Evolutionary conservation across 257 asterid species (phyloP).

Genomic region (Forsythia suspensa): DNA sequence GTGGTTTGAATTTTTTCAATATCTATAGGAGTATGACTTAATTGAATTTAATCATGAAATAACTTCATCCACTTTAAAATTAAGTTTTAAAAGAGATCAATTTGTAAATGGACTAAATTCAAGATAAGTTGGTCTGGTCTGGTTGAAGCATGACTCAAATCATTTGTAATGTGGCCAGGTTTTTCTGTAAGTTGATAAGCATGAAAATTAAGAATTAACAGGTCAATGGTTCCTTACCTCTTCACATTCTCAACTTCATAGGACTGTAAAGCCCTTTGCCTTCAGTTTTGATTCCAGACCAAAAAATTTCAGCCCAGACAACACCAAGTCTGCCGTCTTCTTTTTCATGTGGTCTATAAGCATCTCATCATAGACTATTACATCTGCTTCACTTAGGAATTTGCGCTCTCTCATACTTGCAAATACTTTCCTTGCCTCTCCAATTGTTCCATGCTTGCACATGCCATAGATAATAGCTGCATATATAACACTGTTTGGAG

Average conservation of each 20-base stretch:
- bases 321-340: constrained; percentile 75
- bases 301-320: constrained; percentile 83
- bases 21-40: background rate
- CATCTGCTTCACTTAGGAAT: constrained; percentile 67
- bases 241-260: constrained; percentile 41
- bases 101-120: background rate
- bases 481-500: constrained; percentile 41
- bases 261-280: constrained; percentile 63
- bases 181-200: background rate
- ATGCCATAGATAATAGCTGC: constrained; percentile 73
- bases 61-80: background rate
- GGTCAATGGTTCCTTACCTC: constrained; percentile 11
- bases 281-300: constrained; percentile 73
- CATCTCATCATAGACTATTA: constrained; percentile 70
- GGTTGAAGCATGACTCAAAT: background rate
- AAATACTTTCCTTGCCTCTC: constrained; percentile 76
- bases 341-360: constrained; percentile 83
- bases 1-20: background rate
- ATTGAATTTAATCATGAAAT: constrained; percentile 8
- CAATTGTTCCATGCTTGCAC: constrained; percentile 83
- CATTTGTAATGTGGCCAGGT: constrained; percentile 5
- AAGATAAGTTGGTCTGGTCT: background rate
- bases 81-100: background rate
- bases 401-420: constrained; percentile 49
- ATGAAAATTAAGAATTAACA: background rate